These are phyloP conservation scores for Acanthamoeba healyi DNA, from an alignment of 208 protist species.

Conservation along the genomic window DNA sequence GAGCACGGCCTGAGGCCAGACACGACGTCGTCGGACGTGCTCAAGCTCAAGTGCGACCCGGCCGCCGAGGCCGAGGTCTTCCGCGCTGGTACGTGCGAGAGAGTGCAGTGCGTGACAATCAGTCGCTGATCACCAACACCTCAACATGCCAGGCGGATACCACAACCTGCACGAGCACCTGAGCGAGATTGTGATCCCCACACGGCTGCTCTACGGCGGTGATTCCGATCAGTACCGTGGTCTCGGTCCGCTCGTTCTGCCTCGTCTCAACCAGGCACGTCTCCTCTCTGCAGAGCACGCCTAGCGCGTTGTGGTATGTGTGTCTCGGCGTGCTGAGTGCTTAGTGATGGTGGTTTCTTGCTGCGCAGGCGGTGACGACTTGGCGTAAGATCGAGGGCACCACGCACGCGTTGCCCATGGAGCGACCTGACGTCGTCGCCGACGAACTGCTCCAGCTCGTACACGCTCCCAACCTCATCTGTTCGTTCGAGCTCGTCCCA, in stretches of 20 bases:
- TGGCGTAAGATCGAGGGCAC: neutral
- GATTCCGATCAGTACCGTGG: neutral
- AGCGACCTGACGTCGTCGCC: conserved; percentile 39
- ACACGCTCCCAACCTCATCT: too few relatives aligned
- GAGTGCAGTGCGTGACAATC: neutral
- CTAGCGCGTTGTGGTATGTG: too few relatives aligned
- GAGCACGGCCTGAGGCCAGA: neutral
- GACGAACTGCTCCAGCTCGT: conserved; percentile 35
- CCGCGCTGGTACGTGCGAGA: neutral
- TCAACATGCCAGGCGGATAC: neutral
- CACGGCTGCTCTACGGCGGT: neutral
- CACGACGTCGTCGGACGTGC: neutral
- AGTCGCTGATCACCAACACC: too few relatives aligned
- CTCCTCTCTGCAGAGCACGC: neutral
- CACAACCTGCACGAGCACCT: conserved; percentile 53
- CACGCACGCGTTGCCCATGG: conserved; percentile 59
- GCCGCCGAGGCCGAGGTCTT: conserved; percentile 13
- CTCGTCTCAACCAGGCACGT: neutral
- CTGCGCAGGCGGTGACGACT: neutral
- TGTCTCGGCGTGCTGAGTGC: too few relatives aligned
- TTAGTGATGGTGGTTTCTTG: neutral
- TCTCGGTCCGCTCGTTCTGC: neutral
- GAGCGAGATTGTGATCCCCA: neutral
- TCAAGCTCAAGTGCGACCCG: conserved; percentile 44
- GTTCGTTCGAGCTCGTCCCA: too few relatives aligned